Evolutionary conservation across 2,329 filamentous ascomycete species (phyloP).

Genomic region (Microsporum canis): DNA sequence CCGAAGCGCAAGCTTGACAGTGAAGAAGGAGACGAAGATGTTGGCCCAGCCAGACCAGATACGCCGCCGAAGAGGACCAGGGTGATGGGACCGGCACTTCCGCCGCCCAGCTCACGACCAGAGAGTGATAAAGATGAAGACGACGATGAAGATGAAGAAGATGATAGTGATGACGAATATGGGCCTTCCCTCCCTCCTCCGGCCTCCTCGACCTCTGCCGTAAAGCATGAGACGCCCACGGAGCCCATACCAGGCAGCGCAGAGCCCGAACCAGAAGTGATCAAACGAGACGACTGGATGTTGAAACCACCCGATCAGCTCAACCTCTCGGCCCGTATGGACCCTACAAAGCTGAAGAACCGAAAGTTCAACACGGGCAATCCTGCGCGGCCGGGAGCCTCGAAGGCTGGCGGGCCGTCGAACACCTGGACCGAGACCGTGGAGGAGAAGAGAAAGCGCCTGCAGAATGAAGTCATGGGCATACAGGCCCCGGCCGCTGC

Average conservation of each 20-base stretch:
- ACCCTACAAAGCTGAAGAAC: slow-evolving; percentile 69
- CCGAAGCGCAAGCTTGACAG: slow-evolving; percentile 9
- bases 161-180: slow-evolving; percentile 28
- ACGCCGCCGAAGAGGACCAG: slow-evolving; percentile 35
- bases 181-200: slow-evolving; percentile 23
- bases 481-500: slow-evolving; percentile 35
- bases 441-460: slow-evolving; percentile 66
- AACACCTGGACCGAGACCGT: slow-evolving; percentile 79
- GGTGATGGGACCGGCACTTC: slow-evolving; percentile 44
- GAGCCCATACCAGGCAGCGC: background rate
- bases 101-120: slow-evolving; percentile 28
- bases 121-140: slow-evolving; percentile 8
- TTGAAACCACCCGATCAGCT: slow-evolving; percentile 51
- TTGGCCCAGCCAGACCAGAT: background rate
- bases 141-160: slow-evolving; percentile 24
- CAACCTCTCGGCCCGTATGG: slow-evolving; percentile 45
- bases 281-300: slow-evolving; percentile 76
- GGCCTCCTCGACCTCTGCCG: background rate
- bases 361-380: slow-evolving; percentile 69
- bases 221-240: background rate
- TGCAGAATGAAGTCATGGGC: slow-evolving; percentile 73
- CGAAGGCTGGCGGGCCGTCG: slow-evolving; percentile 30
- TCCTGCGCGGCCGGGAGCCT: slow-evolving; percentile 37
- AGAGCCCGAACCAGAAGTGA: slow-evolving; percentile 32
- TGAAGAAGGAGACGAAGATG: background rate